These are phyloP conservation scores for Tetratostichococcus sp. DNA, from an alignment of 139 green algal species.

Conservation along the genomic window DNA sequence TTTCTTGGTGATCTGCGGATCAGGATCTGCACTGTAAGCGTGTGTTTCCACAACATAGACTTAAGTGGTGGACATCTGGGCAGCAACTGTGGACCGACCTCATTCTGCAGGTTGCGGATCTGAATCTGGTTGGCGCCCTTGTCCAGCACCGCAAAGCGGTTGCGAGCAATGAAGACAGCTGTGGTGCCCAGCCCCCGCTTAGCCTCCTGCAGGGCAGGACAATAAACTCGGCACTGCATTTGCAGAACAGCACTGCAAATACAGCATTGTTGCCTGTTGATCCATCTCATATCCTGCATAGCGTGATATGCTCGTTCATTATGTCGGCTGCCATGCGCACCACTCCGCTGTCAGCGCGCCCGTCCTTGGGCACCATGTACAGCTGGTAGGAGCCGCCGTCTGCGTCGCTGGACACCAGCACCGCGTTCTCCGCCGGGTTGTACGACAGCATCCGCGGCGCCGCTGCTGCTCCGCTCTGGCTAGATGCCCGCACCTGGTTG, in stretches of 20 bases:
- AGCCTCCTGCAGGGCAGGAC: slow-evolving; percentile 56
- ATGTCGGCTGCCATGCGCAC: slow-evolving; percentile 33
- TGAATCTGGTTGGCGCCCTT: slow-evolving; percentile 73
- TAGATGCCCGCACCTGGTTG: not conserved
- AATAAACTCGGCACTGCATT: too few species aligned
- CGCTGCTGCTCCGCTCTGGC: not conserved
- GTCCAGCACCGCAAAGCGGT: slow-evolving; percentile 97
- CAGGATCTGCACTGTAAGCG: too few species aligned
- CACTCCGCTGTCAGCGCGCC: slow-evolving; percentile 41
- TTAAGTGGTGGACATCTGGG: too few species aligned
- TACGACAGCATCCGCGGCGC: slow-evolving; percentile 74
- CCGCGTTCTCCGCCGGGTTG: slow-evolving; percentile 96
- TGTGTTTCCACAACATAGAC: too few species aligned
- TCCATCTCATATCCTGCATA: too few species aligned
- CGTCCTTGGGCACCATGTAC: slow-evolving; percentile 88
- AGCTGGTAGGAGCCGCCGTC: slow-evolving; percentile 96
- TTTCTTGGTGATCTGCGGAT: slow-evolving; percentile 90
- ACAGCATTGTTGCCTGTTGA: too few species aligned
- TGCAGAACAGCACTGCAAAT: too few species aligned
- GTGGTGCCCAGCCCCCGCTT: slow-evolving; percentile 74
- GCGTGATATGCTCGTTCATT: too few species aligned
- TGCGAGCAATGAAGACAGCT: slow-evolving; percentile 97
- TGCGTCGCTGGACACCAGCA: slow-evolving; percentile 84
- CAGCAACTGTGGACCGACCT: slow-evolving; percentile 30
- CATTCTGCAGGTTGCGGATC: slow-evolving; percentile 96